Percentiles rank a stretch among this genome's conserved stretches.
These are phyloP conservation scores for Pyrenophora teres DNA, from an alignment of 2,329 filamentous ascomycete species.

Conservation along the genomic window DNA sequence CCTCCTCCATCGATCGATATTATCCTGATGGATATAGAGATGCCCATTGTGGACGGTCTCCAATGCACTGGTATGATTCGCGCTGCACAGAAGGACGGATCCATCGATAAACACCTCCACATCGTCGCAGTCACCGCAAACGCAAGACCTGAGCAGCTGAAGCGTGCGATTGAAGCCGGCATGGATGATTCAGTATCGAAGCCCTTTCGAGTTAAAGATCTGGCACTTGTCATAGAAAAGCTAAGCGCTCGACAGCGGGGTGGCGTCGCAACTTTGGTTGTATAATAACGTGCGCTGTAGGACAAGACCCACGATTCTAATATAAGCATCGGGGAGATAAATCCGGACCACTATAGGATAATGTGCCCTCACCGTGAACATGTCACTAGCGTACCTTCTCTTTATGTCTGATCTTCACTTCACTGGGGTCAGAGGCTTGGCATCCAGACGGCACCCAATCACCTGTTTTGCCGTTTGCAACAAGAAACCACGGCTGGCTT, in stretches of 20 bases:
- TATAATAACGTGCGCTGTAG: neutral
- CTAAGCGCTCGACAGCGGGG: neutral
- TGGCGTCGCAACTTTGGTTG: neutral
- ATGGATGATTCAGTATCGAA: slow-evolving; percentile 8
- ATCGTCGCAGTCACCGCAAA: slow-evolving; percentile 38
- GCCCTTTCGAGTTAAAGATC: slow-evolving; percentile 3
- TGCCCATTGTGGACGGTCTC: slow-evolving; percentile 41
- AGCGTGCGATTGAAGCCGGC: slow-evolving; percentile 4
- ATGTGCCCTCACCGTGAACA: neutral
- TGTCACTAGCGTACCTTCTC: neutral
- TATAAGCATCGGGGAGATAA: neutral
- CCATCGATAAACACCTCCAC: slow-evolving; percentile 18
- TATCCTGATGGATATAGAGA: slow-evolving; percentile 36
- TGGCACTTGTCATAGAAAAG: slow-evolving; percentile 2
- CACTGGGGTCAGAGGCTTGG: neutral
- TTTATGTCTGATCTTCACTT: neutral
- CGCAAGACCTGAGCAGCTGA: slow-evolving; percentile 33
- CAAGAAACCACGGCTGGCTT: neutral
- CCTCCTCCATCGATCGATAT: slow-evolving; percentile 7
- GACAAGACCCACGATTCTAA: neutral
- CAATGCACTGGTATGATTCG: slow-evolving; percentile 24
- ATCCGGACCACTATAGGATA: no score
- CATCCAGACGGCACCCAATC: neutral
- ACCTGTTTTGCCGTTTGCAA: neutral
- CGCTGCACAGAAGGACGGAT: slow-evolving; percentile 16